phyloP scores from a whole-genome alignment of 176 grass and related monocot species.

The Oryza punctata region DNA sequence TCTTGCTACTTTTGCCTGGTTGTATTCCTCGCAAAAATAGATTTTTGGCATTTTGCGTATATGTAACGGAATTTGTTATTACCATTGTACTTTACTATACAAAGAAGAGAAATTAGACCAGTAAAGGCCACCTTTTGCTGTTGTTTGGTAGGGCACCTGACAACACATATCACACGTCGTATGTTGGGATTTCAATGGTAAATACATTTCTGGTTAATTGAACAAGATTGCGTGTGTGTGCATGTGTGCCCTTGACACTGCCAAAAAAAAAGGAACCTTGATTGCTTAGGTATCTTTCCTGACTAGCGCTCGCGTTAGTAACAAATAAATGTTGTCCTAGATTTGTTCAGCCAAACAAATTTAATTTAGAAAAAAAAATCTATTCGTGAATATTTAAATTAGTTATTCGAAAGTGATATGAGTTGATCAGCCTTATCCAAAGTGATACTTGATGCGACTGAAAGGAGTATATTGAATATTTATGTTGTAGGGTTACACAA shows the following conservation, averaged over 20 bases:
- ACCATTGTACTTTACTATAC: not conserved
- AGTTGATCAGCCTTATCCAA: not conserved
- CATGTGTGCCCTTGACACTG: not conserved
- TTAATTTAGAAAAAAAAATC: not conserved
- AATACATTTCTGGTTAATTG: conserved; percentile 15
- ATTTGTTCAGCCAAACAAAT: not conserved
- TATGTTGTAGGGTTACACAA: conserved; percentile 4
- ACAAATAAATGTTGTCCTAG: not conserved
- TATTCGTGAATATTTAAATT: not conserved
- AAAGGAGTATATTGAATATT: not conserved
- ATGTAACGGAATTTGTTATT: conserved; percentile 9
- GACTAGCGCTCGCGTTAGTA: not conserved
- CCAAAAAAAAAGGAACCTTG: conserved; percentile 33
- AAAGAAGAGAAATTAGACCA: conserved; percentile 24
- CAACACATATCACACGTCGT: not conserved
- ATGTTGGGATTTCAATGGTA: conserved; percentile 22
- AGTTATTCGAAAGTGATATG: not conserved
- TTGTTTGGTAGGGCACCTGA: conserved; percentile 4
- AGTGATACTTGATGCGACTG: not conserved
- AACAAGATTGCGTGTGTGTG: not conserved
- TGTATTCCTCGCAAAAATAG: not conserved
- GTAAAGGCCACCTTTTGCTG: not conserved
- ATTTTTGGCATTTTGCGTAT: not conserved
- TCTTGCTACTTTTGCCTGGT: conserved; percentile 20
- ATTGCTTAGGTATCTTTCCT: not conserved